Conservation (phyloP, 176 grass and related monocot genomes). For the Zoysia pacifica region DNA sequence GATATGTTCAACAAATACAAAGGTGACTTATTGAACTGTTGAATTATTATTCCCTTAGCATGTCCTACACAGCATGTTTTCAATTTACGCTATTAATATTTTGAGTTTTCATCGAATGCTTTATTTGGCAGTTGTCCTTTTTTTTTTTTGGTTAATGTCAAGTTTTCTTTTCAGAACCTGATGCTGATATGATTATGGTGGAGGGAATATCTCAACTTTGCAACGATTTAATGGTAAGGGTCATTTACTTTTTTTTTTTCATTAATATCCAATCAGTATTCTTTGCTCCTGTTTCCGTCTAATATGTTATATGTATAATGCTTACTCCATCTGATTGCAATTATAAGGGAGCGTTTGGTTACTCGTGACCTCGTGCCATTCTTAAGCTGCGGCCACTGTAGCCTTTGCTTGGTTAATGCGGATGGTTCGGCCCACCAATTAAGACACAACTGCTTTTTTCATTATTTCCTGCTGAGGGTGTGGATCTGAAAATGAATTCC, state of each 20-base stretch:
- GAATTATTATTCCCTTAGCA: conserved; percentile 8
- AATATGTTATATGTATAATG: conserved; percentile 4
- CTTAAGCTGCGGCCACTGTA: too few relatives aligned
- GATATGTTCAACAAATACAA: conserved; percentile 91
- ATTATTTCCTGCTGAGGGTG: too few relatives aligned
- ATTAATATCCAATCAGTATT: background rate
- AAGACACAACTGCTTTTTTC: too few relatives aligned
- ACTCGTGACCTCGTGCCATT: too few relatives aligned
- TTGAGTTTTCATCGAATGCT: background rate
- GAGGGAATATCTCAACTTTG: conserved; percentile 95
- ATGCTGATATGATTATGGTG: conserved; percentile 93
- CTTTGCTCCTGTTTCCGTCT: conserved; percentile 4
- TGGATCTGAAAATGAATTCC: too few relatives aligned
- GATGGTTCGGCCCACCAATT: too few relatives aligned
- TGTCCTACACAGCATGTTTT: background rate
- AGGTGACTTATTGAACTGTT: conserved; percentile 51
- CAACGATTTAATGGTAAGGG: conserved; percentile 74
- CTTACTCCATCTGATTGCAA: background rate
- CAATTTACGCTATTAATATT: background rate
- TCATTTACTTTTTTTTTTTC: conserved; percentile 8
- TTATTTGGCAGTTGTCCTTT: background rate
- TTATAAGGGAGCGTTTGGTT: too few relatives aligned
- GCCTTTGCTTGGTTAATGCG: too few relatives aligned
- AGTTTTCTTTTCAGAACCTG: conserved; percentile 62
- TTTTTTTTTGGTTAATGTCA: background rate